Base-by-base conservation (phyloP, 1,284 basidiomycete genomes). In the Pascua guehoae region DNA sequence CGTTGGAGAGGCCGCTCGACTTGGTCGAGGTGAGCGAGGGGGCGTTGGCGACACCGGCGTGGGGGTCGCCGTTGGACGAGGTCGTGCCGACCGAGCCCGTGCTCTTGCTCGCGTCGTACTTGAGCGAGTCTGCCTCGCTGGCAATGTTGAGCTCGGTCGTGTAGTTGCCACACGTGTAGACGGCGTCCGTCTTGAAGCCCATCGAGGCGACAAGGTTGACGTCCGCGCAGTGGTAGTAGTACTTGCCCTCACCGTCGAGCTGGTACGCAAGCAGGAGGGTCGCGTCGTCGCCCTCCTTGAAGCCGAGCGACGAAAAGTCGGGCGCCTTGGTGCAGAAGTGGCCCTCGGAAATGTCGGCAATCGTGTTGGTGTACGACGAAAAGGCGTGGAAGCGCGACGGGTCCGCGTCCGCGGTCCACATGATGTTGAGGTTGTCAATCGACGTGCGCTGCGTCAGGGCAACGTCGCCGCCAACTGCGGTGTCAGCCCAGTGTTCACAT, bases 221-320 rank as follows among this genome's bases (percentile, higher is more conserved):
- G 48, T 71, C 69, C 49, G 69, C 68, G 40, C 69, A 71, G 37
- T 62, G 55, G 60, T 66, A 69, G 58, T 63, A 53, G 39, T 32
- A 47, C 36, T 43, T 40, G 54, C 56, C 56, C 43, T 56, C 44
- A 7, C 60, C 60, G 47, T 61, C 60, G 42, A 58, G 56, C 54
- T 69, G 60, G 57, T 62, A 71, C 45, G 66, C 65, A 47, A 66
- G 47, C 46, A 69, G 52, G 32, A 71, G 50, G n/a, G 69, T 71
- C 10, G 62, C 68, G 54, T 65, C 56, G 45, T 67, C 63, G 11
- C 69, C 69, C 8, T 53, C 65, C 32, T 51, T 55, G 44, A 64
- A 58, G 41, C 67, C 69, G 14, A 64, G 47, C n/a, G 65, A 49
- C 32, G 53, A 40, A 51, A 71, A 69, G 63, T 71, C 69, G 15